Base-by-base conservation (phyloP, 768 basidiomycete species). In the Ramaria sp. region DNA sequence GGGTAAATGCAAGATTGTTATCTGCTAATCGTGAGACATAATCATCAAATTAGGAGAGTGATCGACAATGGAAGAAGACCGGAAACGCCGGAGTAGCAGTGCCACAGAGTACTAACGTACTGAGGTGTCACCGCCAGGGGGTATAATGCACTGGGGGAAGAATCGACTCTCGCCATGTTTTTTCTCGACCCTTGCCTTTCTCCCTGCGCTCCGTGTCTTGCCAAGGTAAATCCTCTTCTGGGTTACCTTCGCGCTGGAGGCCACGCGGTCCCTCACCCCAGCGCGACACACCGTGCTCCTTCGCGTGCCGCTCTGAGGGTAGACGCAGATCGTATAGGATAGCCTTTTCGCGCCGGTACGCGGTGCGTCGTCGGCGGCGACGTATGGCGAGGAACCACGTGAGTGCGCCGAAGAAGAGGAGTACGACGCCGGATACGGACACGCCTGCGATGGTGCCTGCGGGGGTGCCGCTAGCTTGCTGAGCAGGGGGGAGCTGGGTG, bases 301-400 rank as follows among this genome's bases (percentile, higher is more conserved):
- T 25, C 20, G 8, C 13, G 16, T 47, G 27, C n/a, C 22, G 9
- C 25, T 55, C 53, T 25, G 53, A 55, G 8, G 53, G 53, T n/a
- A 55, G 22, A 18, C 37, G 34, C 18, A 55, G 22, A 13, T 47
- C 42, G 12, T 24, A 10, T 15, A 55, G 30, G 44, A 55, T 55
- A 2, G 18, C 44, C 20, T 34, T 45, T 20, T 55, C 53, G 13
- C 53, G 42, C 18, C 22, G 83, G 77, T 71, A 73, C 76, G 13
- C 83, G 82, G 1, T 83, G 76, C 61, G 71, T 73, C 16, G 79
- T 82, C 3, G 84, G 81, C 7, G 84, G 84, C 66, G 79, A 85
- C 64, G 82, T 79, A 24, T 73, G 20, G 43, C 32, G n/a, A 12
- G 47, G 6, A 55, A 20, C 43, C 43, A 45, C 16, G 44, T 20